Evolutionary conservation across 169 alveolate genomes (phyloP).

Genomic region (Plasmodium falciparum): DNA sequence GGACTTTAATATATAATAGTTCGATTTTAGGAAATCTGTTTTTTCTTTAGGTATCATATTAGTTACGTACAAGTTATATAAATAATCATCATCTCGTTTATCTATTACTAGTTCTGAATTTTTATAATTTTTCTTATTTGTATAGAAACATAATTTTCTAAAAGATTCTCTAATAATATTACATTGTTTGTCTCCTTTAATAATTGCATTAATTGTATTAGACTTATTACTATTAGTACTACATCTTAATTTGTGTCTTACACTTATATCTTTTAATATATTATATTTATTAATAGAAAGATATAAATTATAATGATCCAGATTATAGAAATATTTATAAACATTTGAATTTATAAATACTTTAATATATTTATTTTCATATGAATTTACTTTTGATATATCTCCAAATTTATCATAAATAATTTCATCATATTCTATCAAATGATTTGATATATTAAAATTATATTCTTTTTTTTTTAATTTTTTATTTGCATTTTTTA

Average conservation of each 20-base stretch:
- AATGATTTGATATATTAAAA: background rate
- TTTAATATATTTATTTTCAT: constrained; percentile 39
- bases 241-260: constrained; percentile 38
- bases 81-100: constrained; percentile 52
- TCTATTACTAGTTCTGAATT: constrained; percentile 49
- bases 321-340: constrained; percentile 32
- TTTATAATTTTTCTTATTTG: constrained; percentile 28
- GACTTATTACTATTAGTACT: constrained; percentile 1
- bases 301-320: constrained; percentile 56
- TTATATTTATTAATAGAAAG: constrained; percentile 29
- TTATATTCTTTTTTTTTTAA: constrained; percentile 4
- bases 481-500: constrained; percentile 13
- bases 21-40: constrained; percentile 40
- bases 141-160: constrained; percentile 9
- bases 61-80: constrained; percentile 32
- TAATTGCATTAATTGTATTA: constrained; percentile 12
- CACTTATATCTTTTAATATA: constrained; percentile 36
- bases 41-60: constrained; percentile 72
- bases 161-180: constrained; percentile 15
- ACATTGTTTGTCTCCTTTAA: constrained; percentile 23
- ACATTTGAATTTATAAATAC: constrained; percentile 38
- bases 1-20: constrained; percentile 42
- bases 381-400: background rate
- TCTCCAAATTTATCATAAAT: constrained; percentile 40
- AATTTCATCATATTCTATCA: constrained; percentile 18